A percentile compares a stretch with the other conserved stretches of the same genome.
phyloP scores from a whole-genome alignment of 2,329 filamentous ascomycete species.

The Esteya vermicola region DNA sequence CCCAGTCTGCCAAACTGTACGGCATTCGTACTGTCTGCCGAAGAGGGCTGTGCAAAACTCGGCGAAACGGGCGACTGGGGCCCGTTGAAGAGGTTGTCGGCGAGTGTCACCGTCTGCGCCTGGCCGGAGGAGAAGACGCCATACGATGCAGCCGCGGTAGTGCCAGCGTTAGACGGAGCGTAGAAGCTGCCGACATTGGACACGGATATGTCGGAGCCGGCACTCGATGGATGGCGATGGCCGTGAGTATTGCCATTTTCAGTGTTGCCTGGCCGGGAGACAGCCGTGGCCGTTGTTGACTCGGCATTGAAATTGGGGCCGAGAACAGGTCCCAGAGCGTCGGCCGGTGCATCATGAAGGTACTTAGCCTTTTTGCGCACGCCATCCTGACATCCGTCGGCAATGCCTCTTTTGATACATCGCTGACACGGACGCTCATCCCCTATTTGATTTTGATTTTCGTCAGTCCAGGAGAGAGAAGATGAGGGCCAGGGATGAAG shows the following conservation, averaged over 20 bases:
- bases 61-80: constrained; percentile 65
- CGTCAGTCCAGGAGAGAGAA: no score
- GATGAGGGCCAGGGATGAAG: not conserved
- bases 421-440: constrained; percentile 89
- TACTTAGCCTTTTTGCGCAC: constrained; percentile 99
- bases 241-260: no score
- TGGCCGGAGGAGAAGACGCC: constrained; percentile 36
- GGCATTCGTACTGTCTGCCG: constrained; percentile 21
- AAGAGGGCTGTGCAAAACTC: constrained; percentile 43
- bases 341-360: constrained; percentile 85
- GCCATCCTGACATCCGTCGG: constrained; percentile 86
- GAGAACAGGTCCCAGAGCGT: constrained; percentile 76
- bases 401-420: constrained; percentile 85
- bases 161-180: constrained; percentile 28
- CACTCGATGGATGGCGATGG: constrained; percentile 31
- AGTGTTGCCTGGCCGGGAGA: no score
- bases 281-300: constrained; percentile 28
- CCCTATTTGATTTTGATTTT: no score
- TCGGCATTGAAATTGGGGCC: constrained; percentile 50
- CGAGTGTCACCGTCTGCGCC: constrained; percentile 27
- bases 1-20: constrained; percentile 29
- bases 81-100: constrained; percentile 42
- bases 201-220: constrained; percentile 28
- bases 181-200: constrained; percentile 28
- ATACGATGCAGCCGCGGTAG: constrained; percentile 30